Conservation (phyloP, 495 filamentous ascomycete species). For the Aspergillus sclerotiicarbonarius region DNA sequence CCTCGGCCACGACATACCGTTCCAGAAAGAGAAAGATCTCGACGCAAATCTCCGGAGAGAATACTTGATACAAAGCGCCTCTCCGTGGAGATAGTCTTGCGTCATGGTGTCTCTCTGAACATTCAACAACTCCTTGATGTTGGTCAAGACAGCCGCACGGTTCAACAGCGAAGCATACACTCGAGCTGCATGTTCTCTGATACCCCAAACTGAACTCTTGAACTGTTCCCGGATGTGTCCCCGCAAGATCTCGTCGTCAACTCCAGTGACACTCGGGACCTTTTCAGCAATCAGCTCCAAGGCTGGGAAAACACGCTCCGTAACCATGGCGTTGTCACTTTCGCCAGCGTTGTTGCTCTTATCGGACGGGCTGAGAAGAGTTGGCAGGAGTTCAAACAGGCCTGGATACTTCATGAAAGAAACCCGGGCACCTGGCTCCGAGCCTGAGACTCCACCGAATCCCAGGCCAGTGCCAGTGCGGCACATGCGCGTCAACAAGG, state of each 20-base stretch:
- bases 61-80: conserved; percentile 50
- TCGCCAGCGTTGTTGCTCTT: conserved; percentile 29
- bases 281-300: conserved; percentile 72
- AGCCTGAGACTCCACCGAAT: conserved; percentile 43
- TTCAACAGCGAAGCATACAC: conserved; percentile 68
- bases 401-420: conserved; percentile 66
- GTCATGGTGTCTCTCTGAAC: conserved; percentile 29
- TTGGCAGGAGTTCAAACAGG: conserved; percentile 64
- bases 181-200: conserved; percentile 85
- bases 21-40: conserved; percentile 34
- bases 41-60: conserved; percentile 41
- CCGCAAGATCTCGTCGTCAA: conserved; percentile 33
- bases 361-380: conserved; percentile 54
- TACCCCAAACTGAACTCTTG: conserved; percentile 77
- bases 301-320: conserved; percentile 81
- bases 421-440: conserved; percentile 41
- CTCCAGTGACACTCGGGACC: conserved; percentile 34
- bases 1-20: conserved; percentile 25
- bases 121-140: conserved; percentile 48
- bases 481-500: conserved; percentile 70
- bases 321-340: conserved; percentile 46
- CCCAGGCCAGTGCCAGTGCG: conserved; percentile 33
- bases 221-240: conserved; percentile 45
- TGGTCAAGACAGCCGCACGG: conserved; percentile 46
- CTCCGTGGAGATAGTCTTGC: conserved; percentile 67